phyloP scores from a whole-genome alignment of 805 yeast species.

The Kuraishia molischiana region DNA sequence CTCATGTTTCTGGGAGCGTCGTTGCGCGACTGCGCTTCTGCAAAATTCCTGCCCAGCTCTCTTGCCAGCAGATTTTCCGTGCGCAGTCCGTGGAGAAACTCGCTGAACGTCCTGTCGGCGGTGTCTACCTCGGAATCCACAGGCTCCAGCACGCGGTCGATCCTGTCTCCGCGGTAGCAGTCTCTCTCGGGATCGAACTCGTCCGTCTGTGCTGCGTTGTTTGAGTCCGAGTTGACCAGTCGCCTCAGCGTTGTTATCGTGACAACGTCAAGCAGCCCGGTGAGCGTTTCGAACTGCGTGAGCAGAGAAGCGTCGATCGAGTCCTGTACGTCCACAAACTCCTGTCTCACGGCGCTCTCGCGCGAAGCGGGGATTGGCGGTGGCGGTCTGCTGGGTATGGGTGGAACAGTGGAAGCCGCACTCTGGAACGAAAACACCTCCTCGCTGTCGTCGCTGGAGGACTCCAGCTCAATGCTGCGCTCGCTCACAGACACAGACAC shows the following conservation, averaged over 20 bases:
- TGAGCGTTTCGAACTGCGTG: slow-evolving; percentile 16
- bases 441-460: not conserved
- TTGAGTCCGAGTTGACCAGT: slow-evolving; percentile 6
- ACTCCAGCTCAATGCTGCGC: not conserved
- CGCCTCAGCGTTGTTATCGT: slow-evolving; percentile 15
- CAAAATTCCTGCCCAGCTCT: slow-evolving; percentile 10
- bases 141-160: not conserved
- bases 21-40: not conserved
- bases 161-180: slow-evolving; percentile 4
- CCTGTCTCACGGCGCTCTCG: not conserved
- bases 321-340: not conserved
- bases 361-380: not conserved
- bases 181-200: not conserved
- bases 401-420: not conserved
- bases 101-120: slow-evolving; percentile 29
- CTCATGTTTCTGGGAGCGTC: slow-evolving; percentile 13
- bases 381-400: not conserved
- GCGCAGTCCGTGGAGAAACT: slow-evolving; percentile 25
- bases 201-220: not conserved
- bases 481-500: not conserved
- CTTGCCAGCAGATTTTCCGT: slow-evolving; percentile 14
- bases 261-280: slow-evolving; percentile 15
- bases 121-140: slow-evolving; percentile 5
- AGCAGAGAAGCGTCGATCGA: slow-evolving; percentile 7
- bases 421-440: not conserved